Evolutionary conservation across 1,139 yeast genomes (phyloP).

Genomic region (Geotrichum klebahnii): DNA sequence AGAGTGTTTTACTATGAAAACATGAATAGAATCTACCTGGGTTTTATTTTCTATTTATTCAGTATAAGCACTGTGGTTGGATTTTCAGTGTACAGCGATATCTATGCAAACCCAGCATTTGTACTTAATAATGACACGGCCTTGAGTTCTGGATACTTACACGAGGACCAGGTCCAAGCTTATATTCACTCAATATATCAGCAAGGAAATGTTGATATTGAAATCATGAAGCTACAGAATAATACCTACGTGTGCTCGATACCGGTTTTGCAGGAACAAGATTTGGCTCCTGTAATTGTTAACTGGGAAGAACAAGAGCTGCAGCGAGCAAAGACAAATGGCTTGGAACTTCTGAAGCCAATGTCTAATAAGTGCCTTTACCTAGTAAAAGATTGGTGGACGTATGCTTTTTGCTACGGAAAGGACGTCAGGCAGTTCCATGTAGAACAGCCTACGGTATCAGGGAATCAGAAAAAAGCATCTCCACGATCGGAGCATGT

Average conservation of each 20-base stretch:
- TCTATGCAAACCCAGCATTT: slow-evolving; percentile 8
- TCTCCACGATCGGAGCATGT: slow-evolving; percentile 41
- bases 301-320: slow-evolving; percentile 10
- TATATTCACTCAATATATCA: slow-evolving; percentile 8
- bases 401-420: slow-evolving; percentile 56
- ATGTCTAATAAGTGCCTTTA: slow-evolving; percentile 38
- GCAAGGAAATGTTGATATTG: slow-evolving; percentile 2
- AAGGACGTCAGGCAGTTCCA: slow-evolving; percentile 57
- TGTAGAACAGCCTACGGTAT: slow-evolving; percentile 27
- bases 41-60: not conserved
- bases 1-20: too few relatives aligned
- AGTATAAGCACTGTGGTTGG: not conserved
- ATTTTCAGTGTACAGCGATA: not conserved
- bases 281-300: not conserved
- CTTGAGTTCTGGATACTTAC: not conserved
- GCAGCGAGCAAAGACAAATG: slow-evolving; percentile 24
- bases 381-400: slow-evolving; percentile 58
- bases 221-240: slow-evolving; percentile 13
- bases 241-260: slow-evolving; percentile 12
- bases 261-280: slow-evolving; percentile 6
- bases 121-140: not conserved
- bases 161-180: slow-evolving; percentile 8
- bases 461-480: not conserved
- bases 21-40: not conserved
- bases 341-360: slow-evolving; percentile 34